Base-by-base conservation (phyloP, 176 grass and related monocot genomes). In the Olyra latifolia region DNA sequence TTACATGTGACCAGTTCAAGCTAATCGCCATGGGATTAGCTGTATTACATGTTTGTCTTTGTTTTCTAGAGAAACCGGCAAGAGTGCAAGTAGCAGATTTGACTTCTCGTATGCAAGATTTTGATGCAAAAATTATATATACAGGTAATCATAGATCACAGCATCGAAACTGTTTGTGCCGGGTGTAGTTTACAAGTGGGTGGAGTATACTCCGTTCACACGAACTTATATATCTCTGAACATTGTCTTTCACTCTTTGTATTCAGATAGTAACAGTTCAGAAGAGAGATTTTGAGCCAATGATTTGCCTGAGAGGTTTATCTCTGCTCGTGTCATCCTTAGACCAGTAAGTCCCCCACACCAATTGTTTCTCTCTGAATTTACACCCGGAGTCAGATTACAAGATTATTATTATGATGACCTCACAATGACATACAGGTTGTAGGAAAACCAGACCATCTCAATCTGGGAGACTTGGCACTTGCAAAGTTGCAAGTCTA, bases 191-290 rank as follows among this genome's bases (percentile, higher is more conserved):
- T 22, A 43, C 15, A 22, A 4, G 32, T 35, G 32, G 32, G 32
- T 35, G 32, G 32, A 75, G 6, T 65, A 68, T 69, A 69, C 27
- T 68, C 62, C 30, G 32, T 57, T 76, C 72, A 39, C 62, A 68
- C 44, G 40, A 7, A 6, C 19, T n/a, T n/a, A 29, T 35, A 49
- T 28, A 8, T 35, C 28, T 73, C 47, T 72, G 69, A 52, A 53
- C 45, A 71, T 16, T 35, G 20, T 55, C 20, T 10, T 55, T 8
- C n/a, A 12, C 5, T 16, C 0, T 16, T 62, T 63, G 6, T 17
- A 35, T 35, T 63, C 17, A 17, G 27, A 35, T 47, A 12, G 27
- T n/a, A 54, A 54, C 6, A 43, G 25, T 30, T 28, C 25, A 15
- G 19, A 35, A 17, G 25, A 58, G 40, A 14, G 46, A 39, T 45